Evolutionary conservation across 208 protist species (phyloP).

Genomic region (Acanthamoeba polyphaga): DNA sequence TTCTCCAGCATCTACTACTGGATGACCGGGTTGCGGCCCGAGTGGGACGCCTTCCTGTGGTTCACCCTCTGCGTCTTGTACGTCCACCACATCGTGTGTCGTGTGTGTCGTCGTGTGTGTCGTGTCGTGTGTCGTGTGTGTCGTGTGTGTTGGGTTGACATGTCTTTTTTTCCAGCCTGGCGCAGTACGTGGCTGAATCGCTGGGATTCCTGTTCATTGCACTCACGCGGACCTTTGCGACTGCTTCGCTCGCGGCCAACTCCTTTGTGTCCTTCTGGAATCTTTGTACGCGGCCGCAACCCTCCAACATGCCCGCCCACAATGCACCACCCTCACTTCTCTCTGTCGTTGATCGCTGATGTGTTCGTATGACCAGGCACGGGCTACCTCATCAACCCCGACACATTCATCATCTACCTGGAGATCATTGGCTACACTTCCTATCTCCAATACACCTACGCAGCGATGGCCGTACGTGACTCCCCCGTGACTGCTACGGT

Average conservation of each 20-base stretch:
- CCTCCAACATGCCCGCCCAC: too few species aligned
- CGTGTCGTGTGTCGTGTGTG: not conserved
- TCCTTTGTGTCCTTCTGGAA: constrained; percentile 62
- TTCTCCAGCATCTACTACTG: constrained; percentile 55
- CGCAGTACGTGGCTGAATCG: constrained; percentile 41
- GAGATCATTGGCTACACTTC: constrained; percentile 54
- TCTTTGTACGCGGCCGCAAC: not conserved
- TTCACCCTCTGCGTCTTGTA: constrained; percentile 25
- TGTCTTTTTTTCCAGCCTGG: not conserved
- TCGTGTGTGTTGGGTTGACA: not conserved
- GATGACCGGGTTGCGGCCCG: not conserved
- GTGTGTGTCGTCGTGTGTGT: too few species aligned
- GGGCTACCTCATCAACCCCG: constrained; percentile 30
- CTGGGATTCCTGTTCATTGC: constrained; percentile 40
- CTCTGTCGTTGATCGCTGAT: not conserved
- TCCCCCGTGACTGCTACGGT: not conserved
- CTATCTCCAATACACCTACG: constrained; percentile 34
- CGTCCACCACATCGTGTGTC: not conserved
- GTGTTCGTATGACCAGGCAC: not conserved
- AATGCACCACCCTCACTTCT: too few species aligned
- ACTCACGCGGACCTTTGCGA: constrained; percentile 29
- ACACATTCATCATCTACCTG: constrained; percentile 41
- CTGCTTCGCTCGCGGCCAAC: constrained; percentile 3
- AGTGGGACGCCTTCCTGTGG: constrained; percentile 60
- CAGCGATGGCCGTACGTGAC: constrained; percentile 9